Conservation (phyloP, 768 basidiomycete species). For the Lyophyllum shimeji region DNA sequence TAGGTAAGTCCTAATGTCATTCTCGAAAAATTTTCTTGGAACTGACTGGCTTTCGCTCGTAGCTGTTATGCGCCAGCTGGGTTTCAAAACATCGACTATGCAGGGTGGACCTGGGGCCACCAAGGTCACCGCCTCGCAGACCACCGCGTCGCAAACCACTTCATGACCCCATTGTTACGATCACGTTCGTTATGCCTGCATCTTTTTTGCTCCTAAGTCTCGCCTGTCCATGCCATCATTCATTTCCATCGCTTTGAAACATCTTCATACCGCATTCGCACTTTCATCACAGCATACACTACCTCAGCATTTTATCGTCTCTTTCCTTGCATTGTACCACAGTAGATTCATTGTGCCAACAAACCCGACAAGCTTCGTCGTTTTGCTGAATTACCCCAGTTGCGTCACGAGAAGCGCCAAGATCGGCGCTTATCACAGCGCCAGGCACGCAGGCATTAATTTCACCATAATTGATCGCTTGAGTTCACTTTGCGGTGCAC, state of each 20-base stretch:
- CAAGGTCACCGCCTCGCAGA: slow-evolving; percentile 49
- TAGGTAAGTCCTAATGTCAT: slow-evolving; percentile 38
- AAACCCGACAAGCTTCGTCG: slow-evolving; percentile 15
- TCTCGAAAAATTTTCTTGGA: slow-evolving; percentile 3
- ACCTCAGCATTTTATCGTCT: slow-evolving; percentile 29
- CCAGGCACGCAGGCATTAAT: background rate
- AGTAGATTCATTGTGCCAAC: slow-evolving; percentile 37
- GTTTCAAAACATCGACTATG: slow-evolving; percentile 84
- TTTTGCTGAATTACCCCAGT: background rate
- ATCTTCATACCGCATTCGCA: slow-evolving; percentile 33
- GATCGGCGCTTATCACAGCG: background rate
- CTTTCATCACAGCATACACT: slow-evolving; percentile 34
- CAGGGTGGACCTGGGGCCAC: slow-evolving; percentile 52
- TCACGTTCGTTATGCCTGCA: slow-evolving; percentile 27
- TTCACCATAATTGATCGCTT: background rate
- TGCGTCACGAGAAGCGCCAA: background rate
- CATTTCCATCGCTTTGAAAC: slow-evolving; percentile 34
- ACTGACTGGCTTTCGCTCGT: background rate
- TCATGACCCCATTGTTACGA: slow-evolving; percentile 31
- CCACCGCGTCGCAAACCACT: slow-evolving; percentile 31
- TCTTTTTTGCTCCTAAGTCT: slow-evolving; percentile 27
- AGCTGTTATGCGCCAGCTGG: slow-evolving; percentile 79
- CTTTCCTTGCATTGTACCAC: slow-evolving; percentile 45
- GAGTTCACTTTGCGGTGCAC: background rate
- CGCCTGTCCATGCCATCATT: slow-evolving; percentile 25